A percentile compares a stretch with the other conserved stretches of the same genome.
These are phyloP conservation scores for Gossypium davidsonii DNA, from an alignment of 441 rosid genomes.

Conservation along the genomic window DNA sequence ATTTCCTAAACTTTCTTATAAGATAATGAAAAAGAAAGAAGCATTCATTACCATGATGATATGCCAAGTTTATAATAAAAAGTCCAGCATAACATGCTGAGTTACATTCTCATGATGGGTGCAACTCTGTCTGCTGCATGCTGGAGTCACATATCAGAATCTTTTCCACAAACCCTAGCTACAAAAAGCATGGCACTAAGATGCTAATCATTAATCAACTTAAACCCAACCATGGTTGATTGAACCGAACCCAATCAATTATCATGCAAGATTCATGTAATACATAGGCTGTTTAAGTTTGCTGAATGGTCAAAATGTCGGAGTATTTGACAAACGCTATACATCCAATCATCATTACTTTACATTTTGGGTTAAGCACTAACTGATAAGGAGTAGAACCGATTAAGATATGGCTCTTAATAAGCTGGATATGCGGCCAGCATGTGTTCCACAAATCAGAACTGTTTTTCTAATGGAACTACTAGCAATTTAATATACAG, in stretches of 20 bases:
- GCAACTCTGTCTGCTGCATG: neutral
- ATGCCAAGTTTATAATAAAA: neutral
- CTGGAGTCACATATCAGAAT: neutral
- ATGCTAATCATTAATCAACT: neutral
- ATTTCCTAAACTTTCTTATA: neutral
- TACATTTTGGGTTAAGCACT: neutral
- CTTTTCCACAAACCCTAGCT: neutral
- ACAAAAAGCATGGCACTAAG: neutral
- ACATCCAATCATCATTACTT: neutral
- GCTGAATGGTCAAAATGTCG: neutral
- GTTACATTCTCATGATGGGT: neutral
- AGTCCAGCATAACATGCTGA: neutral
- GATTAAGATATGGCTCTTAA: neutral
- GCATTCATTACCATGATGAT: neutral
- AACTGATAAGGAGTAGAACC: neutral
- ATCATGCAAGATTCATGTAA: neutral
- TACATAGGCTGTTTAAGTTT: neutral
- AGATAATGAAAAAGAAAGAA: conserved; percentile 6
- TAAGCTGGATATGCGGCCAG: neutral
- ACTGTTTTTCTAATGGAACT: neutral
- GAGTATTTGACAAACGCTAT: neutral
- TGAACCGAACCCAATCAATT: neutral
- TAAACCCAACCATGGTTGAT: neutral
- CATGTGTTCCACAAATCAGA: neutral
- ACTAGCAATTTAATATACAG: neutral